These are phyloP conservation scores for Colletotrichum spinosum DNA, from an alignment of 2,329 filamentous ascomycete genomes.

Conservation along the genomic window DNA sequence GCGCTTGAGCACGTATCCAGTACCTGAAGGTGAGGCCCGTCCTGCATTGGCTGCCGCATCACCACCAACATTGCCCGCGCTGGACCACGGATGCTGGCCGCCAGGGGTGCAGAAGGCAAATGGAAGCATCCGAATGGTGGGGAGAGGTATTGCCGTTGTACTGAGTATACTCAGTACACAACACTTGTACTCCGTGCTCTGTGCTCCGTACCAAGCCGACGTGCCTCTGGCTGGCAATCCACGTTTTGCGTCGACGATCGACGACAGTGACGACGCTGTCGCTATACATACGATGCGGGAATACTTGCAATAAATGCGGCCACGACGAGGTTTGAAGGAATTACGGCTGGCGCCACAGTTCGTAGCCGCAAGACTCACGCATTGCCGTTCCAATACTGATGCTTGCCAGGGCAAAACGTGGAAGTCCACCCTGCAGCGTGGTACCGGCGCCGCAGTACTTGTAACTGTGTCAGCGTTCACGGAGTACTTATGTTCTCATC, in stretches of 20 bases:
- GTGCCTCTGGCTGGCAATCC: too few relatives aligned
- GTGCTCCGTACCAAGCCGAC: too few relatives aligned
- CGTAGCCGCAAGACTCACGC: too few relatives aligned
- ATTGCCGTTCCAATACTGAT: conserved; percentile 18
- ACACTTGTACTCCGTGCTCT: too few relatives aligned
- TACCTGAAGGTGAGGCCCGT: conserved; percentile 19
- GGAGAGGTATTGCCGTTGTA: background rate
- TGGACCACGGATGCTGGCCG: conserved; percentile 13
- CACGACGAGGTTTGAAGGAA: too few relatives aligned
- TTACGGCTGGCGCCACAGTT: background rate
- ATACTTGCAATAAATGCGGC: too few relatives aligned
- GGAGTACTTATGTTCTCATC: conserved; percentile 8
- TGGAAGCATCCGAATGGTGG: conserved; percentile 35
- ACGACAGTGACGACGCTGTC: too few relatives aligned
- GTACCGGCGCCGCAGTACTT: conserved; percentile 16
- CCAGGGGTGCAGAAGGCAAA: conserved; percentile 26
- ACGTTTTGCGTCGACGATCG: too few relatives aligned
- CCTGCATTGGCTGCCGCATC: conserved; percentile 31
- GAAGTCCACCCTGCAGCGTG: conserved; percentile 21
- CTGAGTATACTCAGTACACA: too few relatives aligned
- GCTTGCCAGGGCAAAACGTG: conserved; percentile 18
- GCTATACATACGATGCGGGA: too few relatives aligned
- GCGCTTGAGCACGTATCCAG: conserved; percentile 21
- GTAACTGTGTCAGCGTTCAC: conserved; percentile 20
- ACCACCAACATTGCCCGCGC: conserved; percentile 14